Base-by-base conservation (phyloP, 2,329 filamentous ascomycete species). In the Ascochyta lentis region DNA sequence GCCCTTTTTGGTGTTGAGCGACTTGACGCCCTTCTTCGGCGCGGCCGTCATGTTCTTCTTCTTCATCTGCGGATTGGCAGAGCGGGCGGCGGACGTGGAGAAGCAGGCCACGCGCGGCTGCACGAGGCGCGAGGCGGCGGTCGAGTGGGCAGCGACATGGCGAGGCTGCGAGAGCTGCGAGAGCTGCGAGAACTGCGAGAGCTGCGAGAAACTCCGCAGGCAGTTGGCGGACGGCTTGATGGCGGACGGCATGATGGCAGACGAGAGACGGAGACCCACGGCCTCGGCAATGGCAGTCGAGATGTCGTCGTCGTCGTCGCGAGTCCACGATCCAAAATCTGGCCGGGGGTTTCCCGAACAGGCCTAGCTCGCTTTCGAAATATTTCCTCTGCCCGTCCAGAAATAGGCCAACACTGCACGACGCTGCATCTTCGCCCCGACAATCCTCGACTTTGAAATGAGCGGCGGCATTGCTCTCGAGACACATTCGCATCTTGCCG, bases 1-100 rank as follows among this genome's bases (percentile, higher is more conserved):
- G 60, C 67, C 61, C 58, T 72, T 76, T 56, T 81, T 80, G 47
- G 76, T 76, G 35, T 71, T 73, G 40, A 80, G 75, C 15, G 72
- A 67, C 66, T 75, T 79, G 26, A 66, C 61, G 9, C 74, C 75
- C 58, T 70, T 70, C 52, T 73, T 73, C 4, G 74, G 72, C 24
- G 71, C 59, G 6, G 68, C 66, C 3, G 56, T 49, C 51, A 64
- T 54, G 50, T 51, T 54, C 59, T 65, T 69, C 53, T 70, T 75
- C 68, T 70, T 71, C 35, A 61, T 47, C 9, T 50, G 38, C 6
- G 62, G 62, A 23, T 61, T 64, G 22, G 67, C 70, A 59, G 67
- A 60, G 33, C 65, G 71, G 23, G 68, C 53, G 15, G 68, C 50
- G 31, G 73, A 72, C 19, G 73, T 76, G 49, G 74, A 75, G 59